Evolutionary conservation across 129 eudicot species (phyloP), one percentile per base, ranked within the genome.

Genomic region (Deinandra increscens): DNA sequence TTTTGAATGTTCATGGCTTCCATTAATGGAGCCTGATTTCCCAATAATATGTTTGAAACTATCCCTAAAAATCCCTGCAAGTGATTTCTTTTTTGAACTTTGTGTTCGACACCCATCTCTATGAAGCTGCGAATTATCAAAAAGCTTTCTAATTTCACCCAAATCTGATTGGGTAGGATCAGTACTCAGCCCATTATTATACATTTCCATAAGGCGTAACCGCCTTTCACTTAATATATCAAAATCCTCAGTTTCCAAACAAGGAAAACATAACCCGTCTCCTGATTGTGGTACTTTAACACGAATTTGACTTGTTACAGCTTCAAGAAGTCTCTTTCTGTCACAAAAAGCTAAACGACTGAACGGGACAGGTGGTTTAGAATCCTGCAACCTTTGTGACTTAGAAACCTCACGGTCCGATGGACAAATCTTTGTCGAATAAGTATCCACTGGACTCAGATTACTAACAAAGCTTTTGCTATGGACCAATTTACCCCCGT

Each of bases 281-380:
- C 84, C 82, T 23, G 79, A 63, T 20, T 85, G 87, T 20, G 96
- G 82, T 17, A 84, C 85, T 60, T 75, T 49, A 60, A 83, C 70
- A 14, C 88, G 84, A 64, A 88, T 86, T 76, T 86, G 96, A 72
- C 81, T 76, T 3, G 96, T 91, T 36, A 91, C 86, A 15, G 74
- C 41, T 70, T 88, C 96, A 9, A 91, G 82, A 43, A 91, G 76
- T 74, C 85, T 88, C 75, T 90, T 84, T 82, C 97, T 78, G 79
- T 91, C 97, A 60, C 81, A 85, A 88, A 91, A 91, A 18, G 93
- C 84, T 50, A 88, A 59, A 42, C 84, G 82, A 75, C 86, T 81
- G 69, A 91, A 91, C 3, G 88, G 80, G 68, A 86, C 84, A 17
- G 71, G 31, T 5, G 71, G 75, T 70, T 71, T 85, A 58, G 79